Percentiles rank a stretch among this genome's conserved stretches.
phyloP scores from a whole-genome alignment of 2,329 filamentous ascomycete species.

The Knoxdaviesia capensis region DNA sequence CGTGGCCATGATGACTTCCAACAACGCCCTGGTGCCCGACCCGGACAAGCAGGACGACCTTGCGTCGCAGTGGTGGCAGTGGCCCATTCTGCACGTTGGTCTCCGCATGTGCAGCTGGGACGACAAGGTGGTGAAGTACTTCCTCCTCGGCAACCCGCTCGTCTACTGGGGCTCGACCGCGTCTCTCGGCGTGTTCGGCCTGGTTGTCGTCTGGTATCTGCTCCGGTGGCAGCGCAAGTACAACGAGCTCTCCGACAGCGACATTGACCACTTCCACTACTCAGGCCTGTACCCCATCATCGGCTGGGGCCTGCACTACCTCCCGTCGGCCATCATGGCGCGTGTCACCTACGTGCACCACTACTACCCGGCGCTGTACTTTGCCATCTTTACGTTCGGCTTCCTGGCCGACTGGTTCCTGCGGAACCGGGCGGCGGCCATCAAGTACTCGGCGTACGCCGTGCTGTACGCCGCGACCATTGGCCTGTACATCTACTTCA shows the following conservation, averaged over 20 bases:
- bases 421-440: slow-evolving; percentile 38
- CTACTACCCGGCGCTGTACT: slow-evolving; percentile 97
- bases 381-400: slow-evolving; percentile 74
- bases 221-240: slow-evolving; percentile 94
- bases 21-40: slow-evolving; percentile 93
- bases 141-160: slow-evolving; percentile 87
- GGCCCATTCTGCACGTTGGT: slow-evolving; percentile 87
- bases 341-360: slow-evolving; percentile 98
- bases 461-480: slow-evolving; percentile 55
- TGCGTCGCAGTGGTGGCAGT: slow-evolving; percentile 94
- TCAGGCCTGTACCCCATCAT: slow-evolving; percentile 76
- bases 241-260: slow-evolving; percentile 54
- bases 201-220: slow-evolving; percentile 65
- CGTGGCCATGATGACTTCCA: slow-evolving; percentile 99
- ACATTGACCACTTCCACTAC: slow-evolving; percentile 92
- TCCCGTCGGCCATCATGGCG: slow-evolving; percentile 93
- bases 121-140: slow-evolving; percentile 90
- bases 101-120: slow-evolving; percentile 98
- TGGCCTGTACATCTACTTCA: slow-evolving; percentile 74
- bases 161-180: slow-evolving; percentile 91
- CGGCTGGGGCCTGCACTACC: slow-evolving; percentile 91
- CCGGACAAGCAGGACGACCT: slow-evolving; percentile 98
- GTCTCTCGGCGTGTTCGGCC: slow-evolving; percentile 50
- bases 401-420: slow-evolving; percentile 79
- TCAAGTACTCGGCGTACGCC: slow-evolving; percentile 52